Percentiles rank a stretch among this genome's conserved stretches.
These are phyloP conservation scores for Tricholomella constricta DNA, from an alignment of 768 basidiomycete species.

Conservation along the genomic window DNA sequence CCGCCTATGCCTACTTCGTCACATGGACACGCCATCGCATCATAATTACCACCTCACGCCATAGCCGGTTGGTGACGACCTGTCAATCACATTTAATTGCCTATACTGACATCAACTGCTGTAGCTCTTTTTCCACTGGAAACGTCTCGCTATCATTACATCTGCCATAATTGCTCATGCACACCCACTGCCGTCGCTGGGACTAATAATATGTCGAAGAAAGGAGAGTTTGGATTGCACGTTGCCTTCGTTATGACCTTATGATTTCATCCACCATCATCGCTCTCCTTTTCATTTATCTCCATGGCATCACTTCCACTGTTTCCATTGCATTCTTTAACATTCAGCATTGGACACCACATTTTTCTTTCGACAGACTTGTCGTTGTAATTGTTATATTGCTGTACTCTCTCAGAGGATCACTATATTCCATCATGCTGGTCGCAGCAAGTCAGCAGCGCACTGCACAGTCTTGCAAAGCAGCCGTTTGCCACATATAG, in stretches of 20 bases:
- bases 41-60: slow-evolving; percentile 2
- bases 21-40: slow-evolving; percentile 11
- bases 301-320: background rate
- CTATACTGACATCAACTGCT: background rate
- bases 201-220: slow-evolving; percentile 1
- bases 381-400: slow-evolving; percentile 1
- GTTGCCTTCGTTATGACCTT: slow-evolving; percentile 9
- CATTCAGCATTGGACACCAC: background rate
- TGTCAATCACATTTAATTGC: background rate
- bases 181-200: background rate
- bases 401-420: background rate
- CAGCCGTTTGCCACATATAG: no score
- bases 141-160: slow-evolving; percentile 11
- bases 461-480: no score
- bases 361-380: background rate
- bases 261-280: slow-evolving; percentile 1
- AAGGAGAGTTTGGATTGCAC: background rate
- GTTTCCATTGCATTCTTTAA: background rate
- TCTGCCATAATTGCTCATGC: slow-evolving; percentile 3
- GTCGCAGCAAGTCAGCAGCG: background rate
- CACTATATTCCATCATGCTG: background rate
- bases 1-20: slow-evolving; percentile 22
- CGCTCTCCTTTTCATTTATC: background rate
- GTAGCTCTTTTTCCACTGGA: background rate
- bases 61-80: slow-evolving; percentile 3